Conservation (phyloP, 2,329 filamentous ascomycete species). For the Mycosphaerella sp. region DNA sequence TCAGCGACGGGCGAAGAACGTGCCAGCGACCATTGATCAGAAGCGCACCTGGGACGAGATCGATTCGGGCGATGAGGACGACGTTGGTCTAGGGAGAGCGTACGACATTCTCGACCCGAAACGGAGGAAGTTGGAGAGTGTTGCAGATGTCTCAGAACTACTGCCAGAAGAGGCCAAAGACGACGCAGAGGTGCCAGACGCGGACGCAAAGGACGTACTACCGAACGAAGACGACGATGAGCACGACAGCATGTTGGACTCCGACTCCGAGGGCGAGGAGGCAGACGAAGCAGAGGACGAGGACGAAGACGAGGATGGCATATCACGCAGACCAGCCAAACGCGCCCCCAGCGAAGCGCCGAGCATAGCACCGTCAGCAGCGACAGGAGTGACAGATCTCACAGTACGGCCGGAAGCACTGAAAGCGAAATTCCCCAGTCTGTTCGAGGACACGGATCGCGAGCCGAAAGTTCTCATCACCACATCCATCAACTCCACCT, state of each 20-base stretch:
- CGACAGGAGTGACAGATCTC: conserved; percentile 56
- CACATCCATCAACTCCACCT: conserved; percentile 78
- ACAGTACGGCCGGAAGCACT: conserved; percentile 56
- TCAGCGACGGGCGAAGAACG: conserved; percentile 68
- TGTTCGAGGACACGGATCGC: conserved; percentile 48
- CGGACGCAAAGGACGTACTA: conserved; percentile 28
- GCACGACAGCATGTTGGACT: conserved; percentile 72
- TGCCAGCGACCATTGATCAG: conserved; percentile 73
- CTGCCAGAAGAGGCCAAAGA: conserved; percentile 8
- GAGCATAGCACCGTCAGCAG: conserved; percentile 46
- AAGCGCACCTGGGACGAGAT: conserved; percentile 78
- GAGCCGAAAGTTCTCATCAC: conserved; percentile 84
- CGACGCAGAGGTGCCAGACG: conserved; percentile 22
- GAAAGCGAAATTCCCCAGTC: conserved; percentile 53
- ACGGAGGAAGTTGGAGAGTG: conserved; percentile 37
- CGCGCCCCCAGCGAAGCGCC: conserved; percentile 40
- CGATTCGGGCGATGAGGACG: conserved; percentile 39
- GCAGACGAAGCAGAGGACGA: conserved; percentile 44
- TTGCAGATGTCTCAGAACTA: conserved; percentile 15
- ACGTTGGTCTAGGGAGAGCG: conserved; percentile 35
- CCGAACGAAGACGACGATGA: conserved; percentile 42
- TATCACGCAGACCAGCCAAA: conserved; percentile 20
- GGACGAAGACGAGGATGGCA: conserved; percentile 37
- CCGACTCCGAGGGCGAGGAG: conserved; percentile 31
- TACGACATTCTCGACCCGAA: conserved; percentile 44